Conservation (phyloP, 352 stramenopile species). For the Peronosclerospora sorghi region DNA sequence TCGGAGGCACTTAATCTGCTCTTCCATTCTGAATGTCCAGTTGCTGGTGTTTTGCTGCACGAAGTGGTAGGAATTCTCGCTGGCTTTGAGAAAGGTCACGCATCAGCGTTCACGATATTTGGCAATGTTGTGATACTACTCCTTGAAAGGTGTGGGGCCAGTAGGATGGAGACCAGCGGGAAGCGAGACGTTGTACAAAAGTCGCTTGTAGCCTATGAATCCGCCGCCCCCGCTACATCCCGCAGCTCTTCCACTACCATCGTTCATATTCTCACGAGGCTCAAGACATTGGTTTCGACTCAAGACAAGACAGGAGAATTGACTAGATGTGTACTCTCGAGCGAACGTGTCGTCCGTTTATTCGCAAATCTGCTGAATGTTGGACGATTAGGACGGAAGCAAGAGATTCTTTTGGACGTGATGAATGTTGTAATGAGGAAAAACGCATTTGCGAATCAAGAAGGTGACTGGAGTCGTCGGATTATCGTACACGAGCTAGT, state of each 20-base stretch:
- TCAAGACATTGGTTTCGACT: slow-evolving; percentile 18
- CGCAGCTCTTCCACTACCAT: slow-evolving; percentile 1
- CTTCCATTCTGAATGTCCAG: slow-evolving; percentile 6
- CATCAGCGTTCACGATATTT: slow-evolving; percentile 12
- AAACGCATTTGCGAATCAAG: slow-evolving; percentile 7
- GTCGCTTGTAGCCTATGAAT: slow-evolving; percentile 23
- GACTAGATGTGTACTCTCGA: slow-evolving; percentile 32
- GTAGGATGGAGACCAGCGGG: slow-evolving; percentile 6
- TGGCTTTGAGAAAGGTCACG: slow-evolving; percentile 6
- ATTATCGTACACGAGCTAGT: slow-evolving; percentile 39
- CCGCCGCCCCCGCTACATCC: slow-evolving; percentile 1
- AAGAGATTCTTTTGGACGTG: slow-evolving; percentile 26
- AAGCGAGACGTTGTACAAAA: slow-evolving; percentile 28
- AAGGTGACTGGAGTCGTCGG: slow-evolving; percentile 29
- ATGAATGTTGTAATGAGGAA: slow-evolving; percentile 21
- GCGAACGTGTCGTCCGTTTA: slow-evolving; percentile 18
- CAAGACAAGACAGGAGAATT: slow-evolving; percentile 23
- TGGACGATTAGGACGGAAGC: slow-evolving; percentile 14
- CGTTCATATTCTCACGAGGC: slow-evolving; percentile 12
- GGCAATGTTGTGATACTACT: slow-evolving; percentile 22
- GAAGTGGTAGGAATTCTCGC: slow-evolving; percentile 16
- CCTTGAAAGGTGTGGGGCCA: slow-evolving; percentile 11
- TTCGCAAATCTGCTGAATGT: slow-evolving; percentile 20
- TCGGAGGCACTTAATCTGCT: slow-evolving; percentile 20
- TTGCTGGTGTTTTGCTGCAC: slow-evolving; percentile 13